Percentiles rank a stretch among this genome's conserved stretches.
Evolutionary conservation across 2,329 filamentous ascomycete species (phyloP).

Genomic region (Phoma herbarum): DNA sequence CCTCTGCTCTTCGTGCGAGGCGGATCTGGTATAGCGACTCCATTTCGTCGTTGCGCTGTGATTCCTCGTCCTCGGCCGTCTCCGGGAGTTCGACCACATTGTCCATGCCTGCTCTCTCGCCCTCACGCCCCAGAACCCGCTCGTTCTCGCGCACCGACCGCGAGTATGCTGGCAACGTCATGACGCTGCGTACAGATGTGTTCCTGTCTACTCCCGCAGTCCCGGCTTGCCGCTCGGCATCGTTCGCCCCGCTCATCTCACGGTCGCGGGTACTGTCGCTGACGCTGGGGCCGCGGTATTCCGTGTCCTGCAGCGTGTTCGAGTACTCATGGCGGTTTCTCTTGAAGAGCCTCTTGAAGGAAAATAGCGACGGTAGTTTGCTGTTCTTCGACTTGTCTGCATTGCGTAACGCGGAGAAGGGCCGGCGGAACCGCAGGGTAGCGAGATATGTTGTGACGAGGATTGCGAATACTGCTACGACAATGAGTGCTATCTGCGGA

Average conservation of each 20-base stretch:
- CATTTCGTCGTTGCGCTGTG: constrained; percentile 87
- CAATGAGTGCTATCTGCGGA: constrained; percentile 41
- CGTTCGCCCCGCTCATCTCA: constrained; percentile 44
- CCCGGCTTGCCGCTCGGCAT: constrained; percentile 39
- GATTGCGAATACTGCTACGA: constrained; percentile 42
- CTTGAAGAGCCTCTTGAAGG: constrained; percentile 39
- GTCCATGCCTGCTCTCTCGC: constrained; percentile 91
- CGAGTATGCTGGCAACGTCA: constrained; percentile 89
- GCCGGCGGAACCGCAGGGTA: constrained; percentile 36
- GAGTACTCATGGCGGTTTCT: constrained; percentile 45
- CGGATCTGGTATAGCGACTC: constrained; percentile 90
- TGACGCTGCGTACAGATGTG: constrained; percentile 88
- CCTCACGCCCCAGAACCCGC: constrained; percentile 84
- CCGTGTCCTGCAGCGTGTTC: constrained; percentile 46
- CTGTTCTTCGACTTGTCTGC: constrained; percentile 24
- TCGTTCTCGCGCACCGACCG: constrained; percentile 77
- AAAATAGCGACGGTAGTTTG: constrained; percentile 46
- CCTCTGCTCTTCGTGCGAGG: constrained; percentile 75
- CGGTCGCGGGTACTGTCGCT: constrained; percentile 32
- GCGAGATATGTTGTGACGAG: constrained; percentile 45
- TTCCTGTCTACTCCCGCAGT: constrained; percentile 73
- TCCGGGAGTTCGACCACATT: constrained; percentile 86
- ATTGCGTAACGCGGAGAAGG: constrained; percentile 19
- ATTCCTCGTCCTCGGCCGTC: constrained; percentile 80
- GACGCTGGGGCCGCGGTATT: constrained; percentile 34